phyloP scores from a whole-genome alignment of 495 filamentous ascomycete species.

The Neurospora sp. region DNA sequence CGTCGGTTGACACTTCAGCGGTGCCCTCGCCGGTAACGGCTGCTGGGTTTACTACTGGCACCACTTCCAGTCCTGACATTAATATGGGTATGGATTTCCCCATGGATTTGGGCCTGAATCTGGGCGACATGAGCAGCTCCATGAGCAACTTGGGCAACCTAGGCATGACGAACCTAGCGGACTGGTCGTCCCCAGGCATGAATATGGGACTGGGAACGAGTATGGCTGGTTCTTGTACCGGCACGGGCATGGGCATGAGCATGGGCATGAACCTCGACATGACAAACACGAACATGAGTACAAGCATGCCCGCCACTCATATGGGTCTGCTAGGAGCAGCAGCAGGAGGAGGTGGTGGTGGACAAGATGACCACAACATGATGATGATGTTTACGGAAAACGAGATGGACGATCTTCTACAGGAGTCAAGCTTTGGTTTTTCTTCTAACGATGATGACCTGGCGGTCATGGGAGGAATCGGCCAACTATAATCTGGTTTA shows the following conservation, averaged over 20 bases:
- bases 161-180: neutral
- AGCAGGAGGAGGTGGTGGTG: slow-evolving; percentile 1
- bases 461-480: neutral
- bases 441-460: neutral
- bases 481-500: neutral
- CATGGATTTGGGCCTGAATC: neutral
- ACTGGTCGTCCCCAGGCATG: neutral
- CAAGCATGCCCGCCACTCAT: neutral
- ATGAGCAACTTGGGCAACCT: neutral
- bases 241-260: neutral
- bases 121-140: neutral
- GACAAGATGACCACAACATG: slow-evolving; percentile 7
- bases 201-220: neutral
- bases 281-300: neutral
- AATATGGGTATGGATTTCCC: neutral
- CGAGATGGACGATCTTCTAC: slow-evolving; percentile 30
- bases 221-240: neutral
- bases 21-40: neutral
- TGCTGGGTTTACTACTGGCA: neutral
- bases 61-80: neutral
- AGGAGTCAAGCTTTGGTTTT: slow-evolving; percentile 29
- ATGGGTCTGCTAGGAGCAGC: neutral
- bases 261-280: neutral
- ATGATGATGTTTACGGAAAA: slow-evolving; percentile 24
- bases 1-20: neutral